Percentiles rank a stretch among this genome's conserved stretches.
Conservation (phyloP, 2,329 filamentous ascomycete genomes). For the Arthrobotrys musiformis region DNA sequence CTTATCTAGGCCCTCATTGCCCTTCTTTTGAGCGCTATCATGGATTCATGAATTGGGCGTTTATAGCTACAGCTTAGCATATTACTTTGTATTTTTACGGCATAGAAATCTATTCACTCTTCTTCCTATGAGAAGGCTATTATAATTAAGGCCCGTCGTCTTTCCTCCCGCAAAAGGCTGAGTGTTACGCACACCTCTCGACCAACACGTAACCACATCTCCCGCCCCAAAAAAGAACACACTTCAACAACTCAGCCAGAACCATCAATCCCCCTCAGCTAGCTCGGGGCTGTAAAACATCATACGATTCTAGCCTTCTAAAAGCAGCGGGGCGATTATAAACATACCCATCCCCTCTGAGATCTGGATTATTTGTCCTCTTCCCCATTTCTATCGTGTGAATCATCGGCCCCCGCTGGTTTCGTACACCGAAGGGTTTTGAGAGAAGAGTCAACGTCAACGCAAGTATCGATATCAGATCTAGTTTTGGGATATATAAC, state of each 20-base stretch:
- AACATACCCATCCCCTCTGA: slow-evolving; percentile 1
- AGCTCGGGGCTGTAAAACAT: neutral
- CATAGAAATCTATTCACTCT: neutral
- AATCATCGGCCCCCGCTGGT: slow-evolving; percentile 2
- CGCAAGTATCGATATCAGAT: neutral
- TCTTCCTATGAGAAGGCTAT: neutral
- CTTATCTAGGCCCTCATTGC: neutral
- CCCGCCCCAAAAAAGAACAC: neutral
- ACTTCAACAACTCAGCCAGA: slow-evolving; percentile 14
- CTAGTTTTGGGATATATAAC: neutral
- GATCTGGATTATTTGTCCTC: slow-evolving; percentile 18
- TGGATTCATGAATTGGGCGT: neutral
- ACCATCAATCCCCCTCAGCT: neutral
- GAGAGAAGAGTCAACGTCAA: too few relatives aligned
- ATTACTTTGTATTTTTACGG: neutral
- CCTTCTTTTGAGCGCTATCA: neutral
- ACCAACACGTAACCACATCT: slow-evolving; percentile 30
- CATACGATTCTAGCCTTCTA: neutral
- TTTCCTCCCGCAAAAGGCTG: neutral
- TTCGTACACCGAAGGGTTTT: neutral
- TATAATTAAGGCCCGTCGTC: slow-evolving; percentile 3
- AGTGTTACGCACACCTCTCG: slow-evolving; percentile 3
- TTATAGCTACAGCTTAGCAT: neutral
- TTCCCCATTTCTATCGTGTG: slow-evolving; percentile 2
- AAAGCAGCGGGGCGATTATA: too few relatives aligned